phyloP scores from a whole-genome alignment of 169 alveolate species.

The Cryptosporidium sp. region DNA sequence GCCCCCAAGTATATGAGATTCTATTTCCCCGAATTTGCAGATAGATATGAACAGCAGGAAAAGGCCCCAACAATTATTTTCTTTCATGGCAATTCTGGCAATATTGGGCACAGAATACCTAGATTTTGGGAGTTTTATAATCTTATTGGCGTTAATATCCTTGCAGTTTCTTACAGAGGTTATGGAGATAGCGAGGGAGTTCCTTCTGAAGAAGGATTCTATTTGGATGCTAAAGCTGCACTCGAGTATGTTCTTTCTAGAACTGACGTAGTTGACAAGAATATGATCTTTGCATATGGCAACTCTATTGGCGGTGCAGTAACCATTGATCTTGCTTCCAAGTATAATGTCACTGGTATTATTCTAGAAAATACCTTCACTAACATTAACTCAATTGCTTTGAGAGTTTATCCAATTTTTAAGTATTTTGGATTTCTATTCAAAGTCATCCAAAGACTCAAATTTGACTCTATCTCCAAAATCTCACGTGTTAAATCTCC shows the following conservation, averaged over 20 bases:
- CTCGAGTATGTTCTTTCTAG: conserved; percentile 78
- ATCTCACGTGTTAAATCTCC: conserved; percentile 45
- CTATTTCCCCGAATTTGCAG: conserved; percentile 4
- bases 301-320: conserved; percentile 90
- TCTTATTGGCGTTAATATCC: conserved; percentile 79
- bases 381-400: background rate
- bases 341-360: conserved; percentile 62
- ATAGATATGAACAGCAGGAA: conserved; percentile 33
- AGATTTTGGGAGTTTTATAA: conserved; percentile 77
- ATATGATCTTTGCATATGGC: conserved; percentile 84
- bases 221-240: conserved; percentile 85
- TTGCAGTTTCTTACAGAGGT: conserved; percentile 89
- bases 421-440: background rate
- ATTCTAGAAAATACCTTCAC: conserved; percentile 77
- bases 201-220: conserved; percentile 87
- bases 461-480: conserved; percentile 23
- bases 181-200: conserved; percentile 86
- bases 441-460: conserved; percentile 17
- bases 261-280: conserved; percentile 80
- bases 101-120: conserved; percentile 85
- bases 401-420: conserved; percentile 11
- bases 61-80: conserved; percentile 83
- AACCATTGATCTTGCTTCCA: conserved; percentile 82
- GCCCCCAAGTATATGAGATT: conserved; percentile 7
- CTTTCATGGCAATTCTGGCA: conserved; percentile 91